A percentile compares a stretch with the other conserved stretches of the same genome.
Evolutionary conservation across 2,329 filamentous ascomycete species (phyloP).

Genomic region (Sarocladium brachiariae): DNA sequence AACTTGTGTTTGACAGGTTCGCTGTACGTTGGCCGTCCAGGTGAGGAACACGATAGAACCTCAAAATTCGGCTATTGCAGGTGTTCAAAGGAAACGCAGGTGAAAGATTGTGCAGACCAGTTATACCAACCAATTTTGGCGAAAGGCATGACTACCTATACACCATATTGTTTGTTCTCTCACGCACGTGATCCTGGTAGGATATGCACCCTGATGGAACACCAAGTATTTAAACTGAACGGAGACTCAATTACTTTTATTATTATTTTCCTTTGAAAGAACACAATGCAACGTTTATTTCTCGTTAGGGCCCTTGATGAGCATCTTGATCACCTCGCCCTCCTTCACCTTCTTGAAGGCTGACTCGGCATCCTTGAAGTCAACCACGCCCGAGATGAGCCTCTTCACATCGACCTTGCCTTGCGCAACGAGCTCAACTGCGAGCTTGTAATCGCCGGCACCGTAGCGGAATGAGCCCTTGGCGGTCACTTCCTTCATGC

Average conservation of each 20-base stretch:
- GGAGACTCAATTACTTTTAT: neutral
- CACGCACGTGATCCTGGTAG: neutral
- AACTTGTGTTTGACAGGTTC: too few species aligned
- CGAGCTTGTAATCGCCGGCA: conserved; percentile 78
- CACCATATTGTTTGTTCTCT: too few species aligned
- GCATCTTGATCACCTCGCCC: conserved; percentile 68
- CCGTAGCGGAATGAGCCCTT: conserved; percentile 89
- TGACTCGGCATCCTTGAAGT: conserved; percentile 74
- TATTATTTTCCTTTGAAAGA: neutral
- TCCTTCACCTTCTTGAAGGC: conserved; percentile 83
- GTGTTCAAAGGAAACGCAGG: too few species aligned
- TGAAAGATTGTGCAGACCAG: too few species aligned
- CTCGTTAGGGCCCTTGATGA: conserved; percentile 62
- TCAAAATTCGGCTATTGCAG: too few species aligned
- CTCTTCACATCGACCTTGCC: conserved; percentile 76
- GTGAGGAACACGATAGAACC: too few species aligned
- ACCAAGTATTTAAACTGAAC: neutral
- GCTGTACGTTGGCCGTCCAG: too few species aligned
- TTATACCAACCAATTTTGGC: too few species aligned
- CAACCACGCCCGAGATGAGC: conserved; percentile 70
- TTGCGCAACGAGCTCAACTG: conserved; percentile 66
- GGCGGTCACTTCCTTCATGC: conserved; percentile 80
- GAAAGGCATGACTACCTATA: too few species aligned
- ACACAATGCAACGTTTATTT: conserved; percentile 22
- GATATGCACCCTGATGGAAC: conserved; percentile 2